phyloP scores from a whole-genome alignment of 345 rosid genomes.

The Linum tenue region DNA sequence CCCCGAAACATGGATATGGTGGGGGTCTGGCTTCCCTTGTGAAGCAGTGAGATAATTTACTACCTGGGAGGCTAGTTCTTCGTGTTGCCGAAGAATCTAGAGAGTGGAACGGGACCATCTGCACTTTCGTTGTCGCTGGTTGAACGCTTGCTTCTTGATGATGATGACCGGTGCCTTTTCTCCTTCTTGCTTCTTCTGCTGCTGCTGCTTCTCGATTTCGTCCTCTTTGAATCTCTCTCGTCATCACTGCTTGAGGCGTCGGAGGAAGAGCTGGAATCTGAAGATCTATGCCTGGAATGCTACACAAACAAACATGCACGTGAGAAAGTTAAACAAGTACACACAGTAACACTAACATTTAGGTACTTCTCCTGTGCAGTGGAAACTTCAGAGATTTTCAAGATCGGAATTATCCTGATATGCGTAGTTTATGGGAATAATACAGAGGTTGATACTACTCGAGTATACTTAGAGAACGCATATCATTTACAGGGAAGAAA shows the following conservation, averaged over 20 bases:
- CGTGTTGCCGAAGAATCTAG: conserved; percentile 71
- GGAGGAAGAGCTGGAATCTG: conserved; percentile 50
- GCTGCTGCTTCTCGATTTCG: conserved; percentile 72
- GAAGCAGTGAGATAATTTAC: neutral
- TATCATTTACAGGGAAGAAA: neutral
- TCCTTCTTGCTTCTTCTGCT: conserved; percentile 56
- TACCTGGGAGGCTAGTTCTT: conserved; percentile 31
- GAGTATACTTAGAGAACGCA: neutral
- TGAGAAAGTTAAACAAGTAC: neutral
- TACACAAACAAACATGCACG: conserved; percentile 18
- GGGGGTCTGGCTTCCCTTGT: neutral
- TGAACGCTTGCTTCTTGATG: conserved; percentile 42
- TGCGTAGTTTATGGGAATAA: neutral
- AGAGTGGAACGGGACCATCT: conserved; percentile 81
- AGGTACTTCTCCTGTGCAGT: no score
- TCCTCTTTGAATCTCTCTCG: conserved; percentile 62
- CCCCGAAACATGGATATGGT: neutral
- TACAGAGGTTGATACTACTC: neutral
- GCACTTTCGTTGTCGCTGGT: conserved; percentile 37
- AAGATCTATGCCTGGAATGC: conserved; percentile 61
- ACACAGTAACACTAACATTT: neutral
- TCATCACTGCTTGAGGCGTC: conserved; percentile 76
- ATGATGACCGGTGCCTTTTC: conserved; percentile 43
- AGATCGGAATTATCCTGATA: no score
- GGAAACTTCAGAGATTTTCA: no score